Conservation (phyloP, 2,329 filamentous ascomycete genomes). For the Venturiaceae sp. region DNA sequence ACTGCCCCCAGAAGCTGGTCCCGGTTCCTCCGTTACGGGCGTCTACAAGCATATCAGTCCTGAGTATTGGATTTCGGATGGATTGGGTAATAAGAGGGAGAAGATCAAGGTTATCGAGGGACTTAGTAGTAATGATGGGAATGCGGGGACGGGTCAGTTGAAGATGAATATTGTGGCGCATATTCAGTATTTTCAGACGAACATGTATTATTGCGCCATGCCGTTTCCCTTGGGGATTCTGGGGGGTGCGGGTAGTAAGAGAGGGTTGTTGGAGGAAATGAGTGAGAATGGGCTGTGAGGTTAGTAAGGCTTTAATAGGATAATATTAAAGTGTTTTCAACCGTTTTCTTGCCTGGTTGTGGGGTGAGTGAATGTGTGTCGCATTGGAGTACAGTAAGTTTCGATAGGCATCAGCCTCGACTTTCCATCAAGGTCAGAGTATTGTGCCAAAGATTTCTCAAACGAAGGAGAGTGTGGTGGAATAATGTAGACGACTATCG, state of each 20-base stretch:
- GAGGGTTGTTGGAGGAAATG: not conserved
- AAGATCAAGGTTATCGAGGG: constrained; percentile 15
- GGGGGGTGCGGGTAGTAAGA: not conserved
- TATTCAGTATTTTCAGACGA: constrained; percentile 4
- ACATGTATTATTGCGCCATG: constrained; percentile 2
- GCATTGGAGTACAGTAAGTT: too few relatives aligned
- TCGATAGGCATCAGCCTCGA: too few relatives aligned
- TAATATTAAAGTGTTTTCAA: too few relatives aligned
- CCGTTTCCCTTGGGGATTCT: not conserved
- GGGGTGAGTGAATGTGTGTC: too few relatives aligned
- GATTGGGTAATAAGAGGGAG: constrained; percentile 14
- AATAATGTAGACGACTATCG: too few relatives aligned
- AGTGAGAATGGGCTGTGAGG: too few relatives aligned
- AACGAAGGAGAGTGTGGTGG: too few relatives aligned
- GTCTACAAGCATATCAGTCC: constrained; percentile 54
- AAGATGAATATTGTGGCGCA: constrained; percentile 5
- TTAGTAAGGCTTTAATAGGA: too few relatives aligned
- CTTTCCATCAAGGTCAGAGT: too few relatives aligned
- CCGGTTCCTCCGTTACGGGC: constrained; percentile 12
- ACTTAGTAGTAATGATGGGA: constrained; percentile 13
- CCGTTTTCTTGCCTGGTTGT: too few relatives aligned
- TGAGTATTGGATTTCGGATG: constrained; percentile 46
- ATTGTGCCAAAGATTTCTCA: too few relatives aligned
- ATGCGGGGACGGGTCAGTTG: constrained; percentile 13
- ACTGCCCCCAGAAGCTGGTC: constrained; percentile 50